Conservation (phyloP, 371 early-diverging fungal genomes). For the Pancytospora philotis region DNA sequence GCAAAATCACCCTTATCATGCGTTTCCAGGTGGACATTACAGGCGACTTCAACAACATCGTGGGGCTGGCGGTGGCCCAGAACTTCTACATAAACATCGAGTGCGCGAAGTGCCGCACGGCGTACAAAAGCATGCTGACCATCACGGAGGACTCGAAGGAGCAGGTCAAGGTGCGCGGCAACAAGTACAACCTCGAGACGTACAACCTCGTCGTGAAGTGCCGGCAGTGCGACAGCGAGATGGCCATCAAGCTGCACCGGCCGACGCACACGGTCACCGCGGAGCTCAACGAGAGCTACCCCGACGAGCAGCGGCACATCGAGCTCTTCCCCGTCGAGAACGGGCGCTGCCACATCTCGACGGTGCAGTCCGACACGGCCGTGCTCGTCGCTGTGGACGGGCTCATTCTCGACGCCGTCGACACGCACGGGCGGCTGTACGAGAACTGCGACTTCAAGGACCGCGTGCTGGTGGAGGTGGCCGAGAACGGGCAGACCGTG, state of each 20-base stretch:
- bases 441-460: conserved; percentile 13
- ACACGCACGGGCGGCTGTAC: not conserved
- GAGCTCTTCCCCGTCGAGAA: conserved; percentile 1
- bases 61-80: conserved; percentile 11
- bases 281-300: not conserved
- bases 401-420: conserved; percentile 25
- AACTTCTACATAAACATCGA: conserved; percentile 7
- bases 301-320: not conserved
- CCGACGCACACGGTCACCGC: not conserved
- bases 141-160: conserved; percentile 11
- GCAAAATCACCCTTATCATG: too few species aligned
- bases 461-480: conserved; percentile 4
- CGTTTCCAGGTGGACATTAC: conserved; percentile 3
- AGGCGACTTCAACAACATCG: conserved; percentile 13
- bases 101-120: conserved; percentile 10
- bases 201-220: conserved; percentile 17
- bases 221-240: conserved; percentile 12
- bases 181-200: not conserved
- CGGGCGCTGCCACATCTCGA: conserved; percentile 14
- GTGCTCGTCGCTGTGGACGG: conserved; percentile 18
- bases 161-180: conserved; percentile 1
- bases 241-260: conserved; percentile 9
- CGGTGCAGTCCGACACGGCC: conserved; percentile 9
- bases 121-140: not conserved
- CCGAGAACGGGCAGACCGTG: conserved; percentile 1